phyloP scores from a whole-genome alignment of 805 yeast species.

The Zygoascus flipseniorum region DNA sequence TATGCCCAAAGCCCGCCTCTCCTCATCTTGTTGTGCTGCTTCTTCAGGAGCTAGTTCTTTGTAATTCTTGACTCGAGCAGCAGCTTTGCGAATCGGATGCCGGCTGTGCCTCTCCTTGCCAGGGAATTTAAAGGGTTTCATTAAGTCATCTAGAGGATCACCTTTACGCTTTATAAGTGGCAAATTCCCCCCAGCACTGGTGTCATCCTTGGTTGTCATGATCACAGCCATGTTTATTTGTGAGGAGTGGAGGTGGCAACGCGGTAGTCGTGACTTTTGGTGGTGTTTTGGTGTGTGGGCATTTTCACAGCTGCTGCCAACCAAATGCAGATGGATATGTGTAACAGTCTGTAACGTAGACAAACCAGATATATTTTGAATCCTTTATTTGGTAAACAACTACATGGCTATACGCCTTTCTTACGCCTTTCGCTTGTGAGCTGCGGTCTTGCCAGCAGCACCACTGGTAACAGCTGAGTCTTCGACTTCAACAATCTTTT shows the following conservation, averaged over 20 bases:
- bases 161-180: neutral
- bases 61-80: constrained; percentile 5
- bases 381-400: neutral
- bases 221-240: neutral
- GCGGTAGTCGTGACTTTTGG: neutral
- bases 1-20: neutral
- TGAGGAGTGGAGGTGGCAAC: neutral
- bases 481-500: neutral
- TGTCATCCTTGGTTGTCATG: neutral
- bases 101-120: neutral
- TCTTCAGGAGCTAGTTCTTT: constrained; percentile 1
- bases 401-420: neutral
- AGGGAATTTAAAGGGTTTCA: constrained; percentile 13
- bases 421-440: constrained; percentile 17
- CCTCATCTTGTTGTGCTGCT: neutral
- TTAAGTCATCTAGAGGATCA: constrained; percentile 9
- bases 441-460: constrained; percentile 9
- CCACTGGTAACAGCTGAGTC: constrained; percentile 10
- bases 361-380: neutral
- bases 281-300: neutral
- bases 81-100: constrained; percentile 2
- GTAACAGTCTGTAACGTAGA: neutral
- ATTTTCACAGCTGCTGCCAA: neutral
- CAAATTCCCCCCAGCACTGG: too few species aligned
- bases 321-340: neutral